These are phyloP conservation scores for Sclerotinia trifoliorum DNA, from an alignment of 2,329 filamentous ascomycete species.

Conservation along the genomic window DNA sequence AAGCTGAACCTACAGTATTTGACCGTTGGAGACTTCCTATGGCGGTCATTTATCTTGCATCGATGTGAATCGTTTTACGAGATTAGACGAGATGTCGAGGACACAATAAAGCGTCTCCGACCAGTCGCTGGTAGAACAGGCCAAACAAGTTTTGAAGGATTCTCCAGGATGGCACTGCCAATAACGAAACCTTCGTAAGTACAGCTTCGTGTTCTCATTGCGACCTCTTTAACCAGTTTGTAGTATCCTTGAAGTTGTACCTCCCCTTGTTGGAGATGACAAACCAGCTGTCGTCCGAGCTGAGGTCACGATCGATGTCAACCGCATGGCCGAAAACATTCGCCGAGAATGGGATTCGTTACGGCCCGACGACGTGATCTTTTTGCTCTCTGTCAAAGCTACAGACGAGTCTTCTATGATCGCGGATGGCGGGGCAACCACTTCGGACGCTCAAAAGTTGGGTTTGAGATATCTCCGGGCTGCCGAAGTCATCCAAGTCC, in stretches of 20 bases:
- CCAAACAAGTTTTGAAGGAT: conserved; percentile 74
- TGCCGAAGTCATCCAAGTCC: conserved; percentile 80
- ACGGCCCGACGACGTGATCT: conserved; percentile 83
- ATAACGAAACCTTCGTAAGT: conserved; percentile 71
- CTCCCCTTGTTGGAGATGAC: conserved; percentile 77
- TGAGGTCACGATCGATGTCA: conserved; percentile 82
- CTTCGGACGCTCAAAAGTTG: conserved; percentile 57
- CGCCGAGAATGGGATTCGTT: conserved; percentile 88
- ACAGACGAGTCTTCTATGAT: conserved; percentile 49
- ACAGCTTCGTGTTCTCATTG: background rate
- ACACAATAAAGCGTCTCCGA: conserved; percentile 73
- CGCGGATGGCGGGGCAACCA: conserved; percentile 52
- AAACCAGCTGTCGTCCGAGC: conserved; percentile 82
- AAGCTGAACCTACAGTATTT: conserved; percentile 96
- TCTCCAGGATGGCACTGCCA: conserved; percentile 87
- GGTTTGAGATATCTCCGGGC: conserved; percentile 72
- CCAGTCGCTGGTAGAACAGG: conserved; percentile 64
- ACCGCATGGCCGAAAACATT: conserved; percentile 71
- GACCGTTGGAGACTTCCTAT: conserved; percentile 93
- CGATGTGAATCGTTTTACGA: conserved; percentile 91
- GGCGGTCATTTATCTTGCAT: conserved; percentile 87
- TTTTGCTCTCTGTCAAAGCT: conserved; percentile 74
- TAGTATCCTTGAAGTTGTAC: conserved; percentile 77
- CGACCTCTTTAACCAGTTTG: conserved; percentile 25
- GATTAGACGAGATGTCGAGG: conserved; percentile 86